phyloP scores from a whole-genome alignment of 192 early-diverging fungal genomes.

The Podila epicladia region DNA sequence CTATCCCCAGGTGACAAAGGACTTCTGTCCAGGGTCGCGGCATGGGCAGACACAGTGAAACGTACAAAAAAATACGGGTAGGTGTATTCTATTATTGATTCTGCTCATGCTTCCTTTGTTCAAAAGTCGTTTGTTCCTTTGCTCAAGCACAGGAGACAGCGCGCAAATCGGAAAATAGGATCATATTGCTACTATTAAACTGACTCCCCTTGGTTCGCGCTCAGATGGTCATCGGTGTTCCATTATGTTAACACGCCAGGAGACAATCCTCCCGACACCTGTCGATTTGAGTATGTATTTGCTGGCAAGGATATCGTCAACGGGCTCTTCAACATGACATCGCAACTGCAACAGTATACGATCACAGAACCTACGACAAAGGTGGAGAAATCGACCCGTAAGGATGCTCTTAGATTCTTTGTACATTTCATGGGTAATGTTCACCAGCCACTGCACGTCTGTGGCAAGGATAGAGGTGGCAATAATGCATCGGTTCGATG shows the following conservation, averaged over 20 bases:
- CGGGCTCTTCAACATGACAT: conserved; percentile 46
- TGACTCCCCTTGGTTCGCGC: neutral
- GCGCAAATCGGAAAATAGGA: neutral
- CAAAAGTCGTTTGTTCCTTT: neutral
- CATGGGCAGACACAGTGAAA: conserved; percentile 43
- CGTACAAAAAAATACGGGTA: conserved; percentile 27
- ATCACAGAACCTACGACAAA: conserved; percentile 13
- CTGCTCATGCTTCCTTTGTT: neutral
- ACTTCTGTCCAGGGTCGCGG: conserved; percentile 39
- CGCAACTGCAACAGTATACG: conserved; percentile 26
- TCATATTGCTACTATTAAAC: neutral
- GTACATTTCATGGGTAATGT: conserved; percentile 62
- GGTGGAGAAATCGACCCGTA: conserved; percentile 14
- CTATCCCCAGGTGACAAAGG: conserved; percentile 34
- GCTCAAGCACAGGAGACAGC: neutral
- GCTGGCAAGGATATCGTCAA: conserved; percentile 40
- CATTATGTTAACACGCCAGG: conserved; percentile 39
- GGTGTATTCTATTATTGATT: neutral
- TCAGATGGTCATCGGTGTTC: conserved; percentile 37
- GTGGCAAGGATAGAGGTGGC: conserved; percentile 28
- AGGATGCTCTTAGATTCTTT: conserved; percentile 54
- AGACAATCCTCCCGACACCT: conserved; percentile 33
- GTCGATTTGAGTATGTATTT: conserved; percentile 24
- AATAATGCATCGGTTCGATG: conserved; percentile 30
- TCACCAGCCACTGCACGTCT: conserved; percentile 55